Evolutionary conservation across 2,329 filamentous ascomycete species (phyloP).

Genomic region (Clonostachys solani): DNA sequence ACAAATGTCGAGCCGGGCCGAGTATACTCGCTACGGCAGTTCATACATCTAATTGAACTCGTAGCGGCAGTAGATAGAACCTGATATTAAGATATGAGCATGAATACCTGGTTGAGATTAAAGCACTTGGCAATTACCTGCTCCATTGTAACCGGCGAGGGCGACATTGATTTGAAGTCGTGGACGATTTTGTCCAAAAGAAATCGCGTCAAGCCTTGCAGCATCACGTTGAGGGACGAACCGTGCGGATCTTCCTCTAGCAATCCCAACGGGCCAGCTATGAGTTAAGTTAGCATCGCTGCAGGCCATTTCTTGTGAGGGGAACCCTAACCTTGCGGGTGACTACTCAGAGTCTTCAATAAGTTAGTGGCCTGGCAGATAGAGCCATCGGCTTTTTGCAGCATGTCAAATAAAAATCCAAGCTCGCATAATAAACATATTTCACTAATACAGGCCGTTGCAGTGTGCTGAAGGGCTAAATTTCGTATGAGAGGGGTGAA

Average conservation of each 20-base stretch:
- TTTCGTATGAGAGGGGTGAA: conserved; percentile 89
- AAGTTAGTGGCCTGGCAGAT: conserved; percentile 97
- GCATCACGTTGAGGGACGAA: conserved; percentile 71
- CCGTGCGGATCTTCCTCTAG: conserved; percentile 79
- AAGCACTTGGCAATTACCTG: conserved; percentile 37
- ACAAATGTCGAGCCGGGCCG: conserved; percentile 75
- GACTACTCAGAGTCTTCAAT: conserved; percentile 80
- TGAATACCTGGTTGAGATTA: conserved; percentile 1
- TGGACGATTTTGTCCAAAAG: conserved; percentile 75
- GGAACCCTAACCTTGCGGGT: conserved; percentile 59
- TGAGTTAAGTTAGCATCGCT: not conserved
- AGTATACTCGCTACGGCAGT: conserved; percentile 82
- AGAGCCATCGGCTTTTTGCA: conserved; percentile 89
- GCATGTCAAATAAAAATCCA: conserved; percentile 95
- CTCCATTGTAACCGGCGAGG: conserved; percentile 63
- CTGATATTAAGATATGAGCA: conserved; percentile 13
- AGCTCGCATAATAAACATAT: conserved; percentile 89
- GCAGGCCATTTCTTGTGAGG: not conserved
- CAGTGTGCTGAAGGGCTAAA: conserved; percentile 81
- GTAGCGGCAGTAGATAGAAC: conserved; percentile 67
- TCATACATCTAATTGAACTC: conserved; percentile 75
- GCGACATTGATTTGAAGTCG: conserved; percentile 68
- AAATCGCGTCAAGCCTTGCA: conserved; percentile 84
- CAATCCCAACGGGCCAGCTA: conserved; percentile 70
- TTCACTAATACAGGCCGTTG: conserved; percentile 77